Percentiles rank a stretch among this genome's conserved stretches.
phyloP scores from a whole-genome alignment of 2,329 filamentous ascomycete genomes.

The Neofusicoccum sp. region DNA sequence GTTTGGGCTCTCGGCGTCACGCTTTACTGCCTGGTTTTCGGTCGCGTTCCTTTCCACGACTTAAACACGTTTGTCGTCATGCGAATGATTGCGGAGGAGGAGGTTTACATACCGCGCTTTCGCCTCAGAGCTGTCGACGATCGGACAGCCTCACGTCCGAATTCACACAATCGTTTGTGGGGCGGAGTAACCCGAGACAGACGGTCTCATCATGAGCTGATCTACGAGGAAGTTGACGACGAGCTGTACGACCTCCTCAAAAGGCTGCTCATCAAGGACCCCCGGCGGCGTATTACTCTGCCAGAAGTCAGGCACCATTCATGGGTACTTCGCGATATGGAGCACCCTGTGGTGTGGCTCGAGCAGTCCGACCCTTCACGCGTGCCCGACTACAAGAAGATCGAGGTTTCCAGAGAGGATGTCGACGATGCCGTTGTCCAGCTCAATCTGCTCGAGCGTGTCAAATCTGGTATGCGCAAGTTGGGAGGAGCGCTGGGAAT shows the following conservation, averaged over 20 bases:
- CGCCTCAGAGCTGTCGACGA: slow-evolving; percentile 73
- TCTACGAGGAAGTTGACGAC: slow-evolving; percentile 84
- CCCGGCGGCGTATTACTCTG: slow-evolving; percentile 82
- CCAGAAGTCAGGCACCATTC: slow-evolving; percentile 91
- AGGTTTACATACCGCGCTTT: slow-evolving; percentile 83
- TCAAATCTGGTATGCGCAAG: slow-evolving; percentile 72
- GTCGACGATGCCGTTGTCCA: slow-evolving; percentile 89
- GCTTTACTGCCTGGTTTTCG: slow-evolving; percentile 92
- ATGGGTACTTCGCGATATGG: slow-evolving; percentile 83
- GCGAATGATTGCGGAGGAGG: slow-evolving; percentile 84
- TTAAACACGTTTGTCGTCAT: slow-evolving; percentile 93
- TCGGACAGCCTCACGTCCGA: slow-evolving; percentile 48
- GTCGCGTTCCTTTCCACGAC: slow-evolving; percentile 88
- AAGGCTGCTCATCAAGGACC: slow-evolving; percentile 85
- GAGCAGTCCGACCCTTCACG: slow-evolving; percentile 87
- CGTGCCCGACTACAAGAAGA: slow-evolving; percentile 77
- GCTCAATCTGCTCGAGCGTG: slow-evolving; percentile 82
- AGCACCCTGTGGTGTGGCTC: slow-evolving; percentile 76
- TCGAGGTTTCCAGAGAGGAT: slow-evolving; percentile 91
- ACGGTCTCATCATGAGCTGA: slow-evolving; percentile 74
- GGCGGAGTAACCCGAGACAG: slow-evolving; percentile 65
- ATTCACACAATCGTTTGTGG: slow-evolving; percentile 50
- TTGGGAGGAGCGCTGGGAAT: slow-evolving; percentile 62
- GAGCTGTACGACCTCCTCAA: slow-evolving; percentile 76
- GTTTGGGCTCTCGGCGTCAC: slow-evolving; percentile 97